Conservation (phyloP, 2,329 filamentous ascomycete genomes). For the Leptodontidium sp. region DNA sequence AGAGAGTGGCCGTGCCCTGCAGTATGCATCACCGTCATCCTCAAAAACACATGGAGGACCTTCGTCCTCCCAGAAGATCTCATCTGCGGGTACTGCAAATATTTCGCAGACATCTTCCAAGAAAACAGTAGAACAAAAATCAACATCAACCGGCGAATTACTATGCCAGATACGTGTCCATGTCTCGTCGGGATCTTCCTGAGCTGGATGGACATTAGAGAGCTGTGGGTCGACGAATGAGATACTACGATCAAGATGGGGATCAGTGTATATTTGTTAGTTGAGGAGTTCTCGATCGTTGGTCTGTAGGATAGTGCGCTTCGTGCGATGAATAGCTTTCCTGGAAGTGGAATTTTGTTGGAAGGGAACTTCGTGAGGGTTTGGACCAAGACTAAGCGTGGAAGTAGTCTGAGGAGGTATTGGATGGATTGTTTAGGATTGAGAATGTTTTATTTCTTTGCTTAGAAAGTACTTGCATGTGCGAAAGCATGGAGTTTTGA, state of each 20-base stretch:
- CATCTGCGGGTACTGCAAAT: neutral
- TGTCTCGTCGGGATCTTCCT: neutral
- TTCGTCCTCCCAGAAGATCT: neutral
- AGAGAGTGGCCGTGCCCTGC: too few species aligned
- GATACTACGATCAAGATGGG: neutral
- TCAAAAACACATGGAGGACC: too few species aligned
- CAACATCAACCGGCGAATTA: too few species aligned
- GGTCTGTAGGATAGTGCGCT: neutral
- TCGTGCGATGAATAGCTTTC: neutral
- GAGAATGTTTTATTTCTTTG: too few species aligned
- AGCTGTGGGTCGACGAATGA: neutral
- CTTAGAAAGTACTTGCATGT: too few species aligned
- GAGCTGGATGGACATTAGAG: neutral
- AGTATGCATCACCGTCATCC: too few species aligned
- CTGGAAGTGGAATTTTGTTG: neutral
- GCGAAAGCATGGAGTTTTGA: too few species aligned
- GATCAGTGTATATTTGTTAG: neutral
- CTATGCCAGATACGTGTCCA: neutral
- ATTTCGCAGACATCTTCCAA: neutral
- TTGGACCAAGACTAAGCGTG: neutral
- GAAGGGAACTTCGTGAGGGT: neutral
- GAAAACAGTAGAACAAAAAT: too few species aligned
- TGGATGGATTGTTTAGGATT: too few species aligned
- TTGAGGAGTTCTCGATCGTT: too few species aligned
- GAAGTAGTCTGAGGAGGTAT: neutral